Conservation (phyloP, 495 filamentous ascomycete species). For the Penicillium nucicola region DNA sequence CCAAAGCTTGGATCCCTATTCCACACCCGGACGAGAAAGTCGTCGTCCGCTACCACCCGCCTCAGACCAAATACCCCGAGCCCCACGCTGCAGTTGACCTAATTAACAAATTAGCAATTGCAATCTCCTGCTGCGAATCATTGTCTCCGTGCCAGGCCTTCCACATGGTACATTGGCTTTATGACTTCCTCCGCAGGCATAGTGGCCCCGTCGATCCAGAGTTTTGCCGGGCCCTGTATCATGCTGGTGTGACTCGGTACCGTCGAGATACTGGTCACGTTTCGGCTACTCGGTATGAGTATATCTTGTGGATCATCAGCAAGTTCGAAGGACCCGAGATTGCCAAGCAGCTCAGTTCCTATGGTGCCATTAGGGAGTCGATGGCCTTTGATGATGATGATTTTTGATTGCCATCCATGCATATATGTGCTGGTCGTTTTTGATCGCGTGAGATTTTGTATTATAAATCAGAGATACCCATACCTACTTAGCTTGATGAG, state of each 20-base stretch:
- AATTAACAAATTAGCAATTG: slow-evolving; percentile 37
- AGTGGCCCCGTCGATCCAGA: slow-evolving; percentile 36
- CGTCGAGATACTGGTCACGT: slow-evolving; percentile 30
- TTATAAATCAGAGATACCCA: slow-evolving; percentile 4
- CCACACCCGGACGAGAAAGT: slow-evolving; percentile 29
- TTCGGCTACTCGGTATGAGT: slow-evolving; percentile 26
- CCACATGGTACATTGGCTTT: slow-evolving; percentile 39
- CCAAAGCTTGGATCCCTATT: slow-evolving; percentile 29
- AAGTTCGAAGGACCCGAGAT: slow-evolving; percentile 34
- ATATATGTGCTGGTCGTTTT: neutral
- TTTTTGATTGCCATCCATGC: neutral
- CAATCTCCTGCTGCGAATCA: slow-evolving; percentile 29
- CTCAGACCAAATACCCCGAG: slow-evolving; percentile 25
- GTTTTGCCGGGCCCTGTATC: slow-evolving; percentile 43
- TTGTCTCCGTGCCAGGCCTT: slow-evolving; percentile 36
- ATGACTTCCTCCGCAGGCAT: slow-evolving; percentile 32
- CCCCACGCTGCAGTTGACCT: slow-evolving; percentile 36
- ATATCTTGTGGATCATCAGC: slow-evolving; percentile 34
- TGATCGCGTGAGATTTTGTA: neutral
- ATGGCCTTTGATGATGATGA: neutral
- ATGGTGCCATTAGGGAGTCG: slow-evolving; percentile 4
- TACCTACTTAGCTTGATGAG: neutral
- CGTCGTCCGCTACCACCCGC: slow-evolving; percentile 30
- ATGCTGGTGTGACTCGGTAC: slow-evolving; percentile 43
- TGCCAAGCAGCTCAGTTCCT: slow-evolving; percentile 20